Evolutionary conservation across 441 rosid species (phyloP), one percentile per base, ranked within the genome.

Genomic region (Dalechampia spathulata): DNA sequence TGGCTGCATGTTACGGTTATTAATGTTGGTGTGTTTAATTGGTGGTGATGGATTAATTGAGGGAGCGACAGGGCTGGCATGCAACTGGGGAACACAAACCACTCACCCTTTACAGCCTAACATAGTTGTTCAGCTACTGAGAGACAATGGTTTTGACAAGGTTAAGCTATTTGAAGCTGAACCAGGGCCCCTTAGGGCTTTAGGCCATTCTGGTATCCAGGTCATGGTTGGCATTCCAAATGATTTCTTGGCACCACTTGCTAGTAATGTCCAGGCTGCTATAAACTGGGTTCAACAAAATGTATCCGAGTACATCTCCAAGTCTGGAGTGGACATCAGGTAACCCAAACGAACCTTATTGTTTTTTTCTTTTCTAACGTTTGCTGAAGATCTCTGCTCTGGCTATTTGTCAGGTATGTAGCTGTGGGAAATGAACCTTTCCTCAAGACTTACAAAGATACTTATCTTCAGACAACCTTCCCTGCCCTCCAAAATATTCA

Each of bases 201-300:
- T 90, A 0, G 93, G 85, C 3, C 79, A 65, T 36, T 90, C 95
- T 8, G 93, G 89, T 49, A 90, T 84, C 34, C 76, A 86, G 27
- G 93, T 90, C 55, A 90, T 86, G 93, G 83, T 90, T 4, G 97
- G 95, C 17, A 90, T 90, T 27, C 95, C 93, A 12, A 90, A 86
- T 68, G 83, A 90, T 4, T 66, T 86, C 45, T 55, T 89, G 36
- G 78, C 71, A 12, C 60, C 82, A 6, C 71, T 89, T 37, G 86
- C 96, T 0, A 57, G 79, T 55, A 74, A 78, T 40, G 83, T 78
- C 20, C 62, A 74, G 20, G 67, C 66, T 46, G 92, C 95, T 2
- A 65, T 77, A 44, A 72, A 69, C 0, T 89, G 90, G 90, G 95
- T 83, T 34, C 78, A 76, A 19, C 82, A 71, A 51, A 89, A 86